Evolutionary conservation across 306 rosid genomes (phyloP).

Genomic region (Fragaria nilgerrensis): DNA sequence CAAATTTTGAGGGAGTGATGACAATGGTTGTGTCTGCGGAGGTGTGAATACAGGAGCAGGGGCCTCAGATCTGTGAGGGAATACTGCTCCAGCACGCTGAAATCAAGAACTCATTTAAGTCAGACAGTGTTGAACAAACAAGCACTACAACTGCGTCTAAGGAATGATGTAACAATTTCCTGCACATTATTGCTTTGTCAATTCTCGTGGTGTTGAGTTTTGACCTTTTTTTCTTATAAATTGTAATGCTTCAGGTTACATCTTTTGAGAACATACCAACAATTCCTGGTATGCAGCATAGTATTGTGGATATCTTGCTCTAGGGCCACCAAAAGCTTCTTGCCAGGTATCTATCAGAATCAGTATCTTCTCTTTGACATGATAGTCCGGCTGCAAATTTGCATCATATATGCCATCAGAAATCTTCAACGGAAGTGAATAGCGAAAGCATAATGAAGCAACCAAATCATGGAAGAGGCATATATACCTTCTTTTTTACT

Average conservation of each 20-base stretch:
- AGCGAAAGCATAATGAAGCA: slow-evolving; percentile 20
- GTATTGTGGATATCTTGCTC: slow-evolving; percentile 95
- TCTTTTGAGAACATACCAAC: slow-evolving; percentile 52
- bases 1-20: slow-evolving; percentile 75
- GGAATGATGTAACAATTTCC: background rate
- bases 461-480: slow-evolving; percentile 26
- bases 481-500: slow-evolving; percentile 76
- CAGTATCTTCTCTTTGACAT: slow-evolving; percentile 92
- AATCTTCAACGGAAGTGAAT: slow-evolving; percentile 21
- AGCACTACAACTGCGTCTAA: slow-evolving; percentile 2
- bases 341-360: slow-evolving; percentile 92
- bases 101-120: slow-evolving; percentile 22
- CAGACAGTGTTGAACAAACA: slow-evolving; percentile 19
- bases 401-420: slow-evolving; percentile 36
- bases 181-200: background rate
- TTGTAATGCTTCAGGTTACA: slow-evolving; percentile 13
- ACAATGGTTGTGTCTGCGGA: slow-evolving; percentile 79
- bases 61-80: slow-evolving; percentile 80
- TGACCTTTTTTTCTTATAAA: background rate
- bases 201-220: background rate
- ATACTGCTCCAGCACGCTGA: slow-evolving; percentile 93
- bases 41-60: slow-evolving; percentile 92
- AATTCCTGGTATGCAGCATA: slow-evolving; percentile 91
- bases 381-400: slow-evolving; percentile 70
- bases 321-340: slow-evolving; percentile 98